Conservation (phyloP, 2,329 filamentous ascomycete species). For the Claviceps spartinae region DNA sequence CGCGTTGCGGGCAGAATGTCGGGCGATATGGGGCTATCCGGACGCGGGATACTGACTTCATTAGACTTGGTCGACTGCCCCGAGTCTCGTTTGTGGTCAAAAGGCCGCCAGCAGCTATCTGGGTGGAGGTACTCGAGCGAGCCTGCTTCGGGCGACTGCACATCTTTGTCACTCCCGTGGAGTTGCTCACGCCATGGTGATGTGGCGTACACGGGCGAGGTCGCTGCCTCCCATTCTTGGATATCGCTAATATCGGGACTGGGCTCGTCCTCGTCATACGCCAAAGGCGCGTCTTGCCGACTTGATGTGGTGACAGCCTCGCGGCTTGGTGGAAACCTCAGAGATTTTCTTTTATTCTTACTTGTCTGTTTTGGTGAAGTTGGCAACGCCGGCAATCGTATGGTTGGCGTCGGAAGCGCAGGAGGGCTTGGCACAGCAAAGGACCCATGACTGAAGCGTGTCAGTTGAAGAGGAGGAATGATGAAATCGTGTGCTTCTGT, state of each 20-base stretch:
- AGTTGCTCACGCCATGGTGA: neutral
- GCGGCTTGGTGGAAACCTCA: slow-evolving; percentile 1
- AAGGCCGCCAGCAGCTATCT: slow-evolving; percentile 1
- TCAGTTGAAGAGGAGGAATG: neutral
- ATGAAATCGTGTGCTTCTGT: neutral
- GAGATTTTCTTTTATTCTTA: neutral
- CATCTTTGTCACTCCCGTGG: neutral
- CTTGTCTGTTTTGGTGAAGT: neutral
- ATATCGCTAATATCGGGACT: slow-evolving; percentile 27
- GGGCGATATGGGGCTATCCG: slow-evolving; percentile 28
- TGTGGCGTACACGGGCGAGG: slow-evolving; percentile 2
- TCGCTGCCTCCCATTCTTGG: slow-evolving; percentile 18
- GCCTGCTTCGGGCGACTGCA: slow-evolving; percentile 8
- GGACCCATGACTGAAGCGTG: neutral
- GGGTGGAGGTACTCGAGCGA: slow-evolving; percentile 4
- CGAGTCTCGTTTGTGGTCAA: neutral
- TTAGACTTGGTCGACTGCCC: slow-evolving; percentile 2
- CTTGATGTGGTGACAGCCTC: slow-evolving; percentile 9
- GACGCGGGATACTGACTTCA: slow-evolving; percentile 21
- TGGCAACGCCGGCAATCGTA: slow-evolving; percentile 4
- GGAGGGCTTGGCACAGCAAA: neutral
- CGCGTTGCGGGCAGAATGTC: slow-evolving; percentile 17
- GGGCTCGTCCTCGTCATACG: slow-evolving; percentile 16
- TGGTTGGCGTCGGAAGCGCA: slow-evolving; percentile 2
- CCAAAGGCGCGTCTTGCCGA: slow-evolving; percentile 13